phyloP scores from a whole-genome alignment of 192 early-diverging fungal species.

The Coemansia sp. region DNA sequence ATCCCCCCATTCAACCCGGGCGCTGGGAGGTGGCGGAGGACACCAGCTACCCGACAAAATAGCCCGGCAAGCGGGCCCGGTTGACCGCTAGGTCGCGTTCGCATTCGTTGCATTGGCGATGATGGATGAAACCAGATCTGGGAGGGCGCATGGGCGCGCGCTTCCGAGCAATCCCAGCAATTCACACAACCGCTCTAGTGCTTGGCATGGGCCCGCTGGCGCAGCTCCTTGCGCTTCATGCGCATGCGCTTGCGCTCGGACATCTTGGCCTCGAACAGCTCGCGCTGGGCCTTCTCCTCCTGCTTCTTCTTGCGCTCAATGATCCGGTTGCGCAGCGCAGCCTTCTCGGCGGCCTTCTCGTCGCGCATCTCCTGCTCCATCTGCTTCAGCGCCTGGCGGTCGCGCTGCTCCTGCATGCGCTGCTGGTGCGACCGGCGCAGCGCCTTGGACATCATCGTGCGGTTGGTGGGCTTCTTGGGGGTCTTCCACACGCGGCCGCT shows the following conservation, averaged over 20 bases:
- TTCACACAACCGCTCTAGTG: conserved; percentile 14
- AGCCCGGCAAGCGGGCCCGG: too few relatives aligned
- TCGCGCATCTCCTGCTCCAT: conserved; percentile 33
- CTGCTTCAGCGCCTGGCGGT: conserved; percentile 23
- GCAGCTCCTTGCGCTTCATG: conserved; percentile 49
- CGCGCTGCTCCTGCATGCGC: conserved; percentile 26
- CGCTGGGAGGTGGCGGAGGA: too few relatives aligned
- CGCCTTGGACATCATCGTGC: conserved; percentile 46
- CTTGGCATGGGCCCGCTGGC: conserved; percentile 48
- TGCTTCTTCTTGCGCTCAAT: conserved; percentile 40
- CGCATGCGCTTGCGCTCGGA: conserved; percentile 47
- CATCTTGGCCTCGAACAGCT: conserved; percentile 40
- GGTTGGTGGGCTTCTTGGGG: conserved; percentile 32
- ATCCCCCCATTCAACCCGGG: too few relatives aligned
- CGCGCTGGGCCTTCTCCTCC: conserved; percentile 38
- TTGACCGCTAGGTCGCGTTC: too few relatives aligned
- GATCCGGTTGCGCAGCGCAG: conserved; percentile 25
- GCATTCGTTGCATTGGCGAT: too few relatives aligned
- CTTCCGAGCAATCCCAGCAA: too few relatives aligned
- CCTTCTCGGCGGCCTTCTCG: conserved; percentile 32
- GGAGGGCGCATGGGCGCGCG: too few relatives aligned
- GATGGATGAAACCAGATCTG: too few relatives aligned
- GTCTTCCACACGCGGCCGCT: conserved; percentile 48
- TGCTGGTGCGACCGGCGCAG: conserved; percentile 36
- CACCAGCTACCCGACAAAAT: too few relatives aligned